Base-by-base conservation (phyloP, 2,329 filamentous ascomycete genomes). In the Kalaharituber pfeilii region DNA sequence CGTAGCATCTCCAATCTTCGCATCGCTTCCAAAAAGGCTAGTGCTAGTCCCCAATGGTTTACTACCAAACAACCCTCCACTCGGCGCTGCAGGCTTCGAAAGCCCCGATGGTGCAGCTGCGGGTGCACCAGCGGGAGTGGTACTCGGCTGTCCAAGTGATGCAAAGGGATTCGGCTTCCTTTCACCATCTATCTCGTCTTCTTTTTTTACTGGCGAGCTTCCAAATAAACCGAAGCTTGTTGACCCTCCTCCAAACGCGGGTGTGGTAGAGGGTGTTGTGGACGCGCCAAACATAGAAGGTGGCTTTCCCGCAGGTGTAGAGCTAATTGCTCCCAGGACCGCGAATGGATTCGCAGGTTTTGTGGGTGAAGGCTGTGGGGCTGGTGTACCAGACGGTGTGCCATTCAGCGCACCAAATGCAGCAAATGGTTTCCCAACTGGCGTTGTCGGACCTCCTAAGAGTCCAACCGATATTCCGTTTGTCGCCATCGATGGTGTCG, bases 301-400 rank as follows among this genome's bases (percentile, higher is more conserved):
- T 47, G 42, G 42, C n/a, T 47, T 47, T 5, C 42, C 42, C 13
- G 42, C 42, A 18, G 42, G 42, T 47, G 42, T 47, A 20, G n/a
- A 20, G 6, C 13, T 15, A 39, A n/a, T n/a, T n/a, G n/a, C n/a
- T n/a, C 22, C 25, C 42, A 61, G 29, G 18, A 39, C 49, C 18
- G 50, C 57, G 30, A 61, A 61, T 15, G 56, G 56, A 44, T 58
- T 56, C 30, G 52, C 8, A 7, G 54, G 58, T 49, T 53, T 50
- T n/a, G 53, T 56, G 49, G 45, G 56, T 25, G 55, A 28, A 52
- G 36, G 24, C 15, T 15, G 42, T 13, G 33, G 33, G 57, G 51
- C 50, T 55, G 44, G 28, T 53, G 50, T 24, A 20, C 54, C 56
- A 30, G 59, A 59, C 7, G 5, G 26, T 44, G 59, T 57, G 49